Evolutionary conservation across 805 yeast species (phyloP), one percentile per base, ranked within the genome.

Genomic region (Wickerhamomyces chaumierensis): DNA sequence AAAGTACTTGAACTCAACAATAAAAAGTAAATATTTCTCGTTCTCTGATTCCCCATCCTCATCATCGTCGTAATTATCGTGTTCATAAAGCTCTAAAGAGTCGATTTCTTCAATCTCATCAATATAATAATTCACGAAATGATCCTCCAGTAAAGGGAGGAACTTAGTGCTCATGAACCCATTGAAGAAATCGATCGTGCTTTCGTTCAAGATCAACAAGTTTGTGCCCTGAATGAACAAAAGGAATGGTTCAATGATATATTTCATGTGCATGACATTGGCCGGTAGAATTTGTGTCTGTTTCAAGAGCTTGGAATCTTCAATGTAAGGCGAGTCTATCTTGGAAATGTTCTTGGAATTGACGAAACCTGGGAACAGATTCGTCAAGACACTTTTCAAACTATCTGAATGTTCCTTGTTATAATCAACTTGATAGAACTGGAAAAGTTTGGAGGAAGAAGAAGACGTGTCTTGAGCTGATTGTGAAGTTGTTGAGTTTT

Each of bases 181-280:
- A 21, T 69, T 67, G 54, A 84, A 76, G 53, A 84, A 80, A 7
- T 49, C 19, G 18, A 40, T 49, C 18, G 65, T 40, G 2, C 49
- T 43, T 8, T 48, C 43, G 5, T 49, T 37, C 1, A 68, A 68
- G 11, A 71, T 55, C 4, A 68, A 50, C 2, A 66, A 48, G 11
- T 66, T 61, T 1, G 82, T 62, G 2, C 83, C 77, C 34, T 82
- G 78, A 19, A 76, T 64, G 51, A 84, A 85, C 12, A 76, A 60
- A 36, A 85, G 65, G 31, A 85, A 75, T 31, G 83, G 78, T 41
- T 82, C 95, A 36, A 85, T 58, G 14, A 87, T 70, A 5, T 82
- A 69, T 46, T 88, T 70, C 80, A 88, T 84, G 49, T 87, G 85
- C 58, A 81, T 77, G 14, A 86, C 69, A 50, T 76, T 77, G 2